phyloP scores from a whole-genome alignment of 2,329 filamentous ascomycete genomes.

The Diaporthe australafricana region DNA sequence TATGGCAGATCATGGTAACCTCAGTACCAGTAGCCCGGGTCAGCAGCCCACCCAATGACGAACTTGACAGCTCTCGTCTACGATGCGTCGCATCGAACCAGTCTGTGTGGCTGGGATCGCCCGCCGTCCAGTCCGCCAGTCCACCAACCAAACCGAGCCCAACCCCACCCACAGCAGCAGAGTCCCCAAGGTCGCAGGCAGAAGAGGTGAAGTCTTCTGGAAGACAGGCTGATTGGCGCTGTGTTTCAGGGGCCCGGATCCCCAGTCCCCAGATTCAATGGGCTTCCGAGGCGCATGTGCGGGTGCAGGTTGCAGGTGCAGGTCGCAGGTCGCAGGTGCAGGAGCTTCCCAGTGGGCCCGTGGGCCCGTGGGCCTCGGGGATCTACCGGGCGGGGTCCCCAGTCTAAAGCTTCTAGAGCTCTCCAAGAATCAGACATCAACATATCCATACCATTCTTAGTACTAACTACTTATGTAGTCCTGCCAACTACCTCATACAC shows the following conservation, averaged over 20 bases:
- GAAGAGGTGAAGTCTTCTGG: neutral
- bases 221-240: neutral
- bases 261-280: neutral
- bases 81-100: neutral
- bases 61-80: slow-evolving; percentile 3
- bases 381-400: slow-evolving; percentile 18
- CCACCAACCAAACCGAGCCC: slow-evolving; percentile 1
- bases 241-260: slow-evolving; percentile 15
- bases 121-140: neutral
- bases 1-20: slow-evolving; percentile 27
- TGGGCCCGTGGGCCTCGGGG: slow-evolving; percentile 13
- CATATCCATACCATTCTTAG: neutral
- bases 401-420: neutral
- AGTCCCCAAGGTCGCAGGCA: neutral
- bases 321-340: neutral
- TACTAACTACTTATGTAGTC: too few species aligned
- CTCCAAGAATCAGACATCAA: neutral
- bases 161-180: neutral
- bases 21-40: slow-evolving; percentile 23
- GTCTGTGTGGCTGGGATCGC: neutral
- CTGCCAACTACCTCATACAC: too few species aligned
- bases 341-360: neutral
- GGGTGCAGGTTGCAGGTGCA: too few species aligned
- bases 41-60: slow-evolving; percentile 24
- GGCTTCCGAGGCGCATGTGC: neutral